Base-by-base conservation (phyloP, 2,329 filamentous ascomycete species). In the Acrocalymma vagum region DNA sequence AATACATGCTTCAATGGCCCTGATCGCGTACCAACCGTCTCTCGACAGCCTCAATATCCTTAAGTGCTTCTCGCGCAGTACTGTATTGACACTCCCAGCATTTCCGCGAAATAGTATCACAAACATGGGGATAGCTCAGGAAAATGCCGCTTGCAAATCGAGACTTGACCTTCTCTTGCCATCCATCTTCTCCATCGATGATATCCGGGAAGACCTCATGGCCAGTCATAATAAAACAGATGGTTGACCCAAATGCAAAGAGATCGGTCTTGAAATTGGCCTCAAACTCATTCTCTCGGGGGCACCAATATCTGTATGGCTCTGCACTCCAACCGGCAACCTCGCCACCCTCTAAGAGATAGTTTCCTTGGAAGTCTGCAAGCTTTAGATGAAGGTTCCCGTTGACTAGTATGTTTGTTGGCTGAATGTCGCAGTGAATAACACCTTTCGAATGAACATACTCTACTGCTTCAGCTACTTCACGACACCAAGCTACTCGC, bases 211-310 rank as follows among this genome's bases (percentile, higher is more conserved):
- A 59, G 0, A 47, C 40, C n/a, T 27, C 22, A 21, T 38, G 28
- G 29, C 29, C 33, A 6, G 16, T 36, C 23, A 58, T 53, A 13
- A 52, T 59, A n/a, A 41, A 38, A 34, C 53, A 59, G 13, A 60
- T 53, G 6, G 48, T 29, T 13, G 45, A 50, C 7, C 55, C 43
- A 6, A 58, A 42, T 22, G 56, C 42, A 39, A 60, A 58, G 29
- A 57, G 37, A 30, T 60, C 46, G 3, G 44, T 55, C 23, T 46
- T 55, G 3, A 15, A 9, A 26, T 50, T 44, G 4, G 50, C 38
- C 25, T 45, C 24, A 14, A 53, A 42, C 5, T 31, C 25, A 43
- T 50, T 27, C 6, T 20, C 21, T 29, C 53, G 48, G 24, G 48
- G 48, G 30, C 27, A 39, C 18, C 18, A 39, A 26, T 27, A 39